Conservation (phyloP, 1,139 yeast species). For the Geotrichum citri-aurantii region DNA sequence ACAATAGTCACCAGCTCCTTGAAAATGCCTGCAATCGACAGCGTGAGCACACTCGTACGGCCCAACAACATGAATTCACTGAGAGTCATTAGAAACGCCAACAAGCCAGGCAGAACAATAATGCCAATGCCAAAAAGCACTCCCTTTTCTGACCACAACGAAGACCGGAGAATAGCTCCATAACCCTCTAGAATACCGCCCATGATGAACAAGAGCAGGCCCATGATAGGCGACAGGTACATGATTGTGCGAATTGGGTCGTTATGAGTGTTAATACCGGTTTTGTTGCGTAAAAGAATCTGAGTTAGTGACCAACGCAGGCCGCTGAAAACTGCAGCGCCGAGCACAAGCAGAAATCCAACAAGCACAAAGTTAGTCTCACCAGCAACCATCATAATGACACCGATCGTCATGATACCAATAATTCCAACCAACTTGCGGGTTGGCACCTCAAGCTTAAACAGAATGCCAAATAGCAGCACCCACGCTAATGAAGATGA, state of each 20-base stretch:
- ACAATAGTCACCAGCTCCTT: slow-evolving; percentile 82
- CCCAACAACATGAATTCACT: slow-evolving; percentile 81
- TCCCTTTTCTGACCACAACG: slow-evolving; percentile 61
- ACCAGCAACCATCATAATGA: slow-evolving; percentile 71
- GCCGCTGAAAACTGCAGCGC: slow-evolving; percentile 80
- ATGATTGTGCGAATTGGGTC: slow-evolving; percentile 82
- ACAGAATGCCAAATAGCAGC: slow-evolving; percentile 73
- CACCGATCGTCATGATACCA: slow-evolving; percentile 71
- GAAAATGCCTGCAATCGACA: slow-evolving; percentile 86
- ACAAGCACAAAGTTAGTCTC: slow-evolving; percentile 40
- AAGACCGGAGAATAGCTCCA: slow-evolving; percentile 44
- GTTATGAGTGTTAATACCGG: slow-evolving; percentile 28
- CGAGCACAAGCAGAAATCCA: slow-evolving; percentile 68
- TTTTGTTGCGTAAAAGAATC: slow-evolving; percentile 48
- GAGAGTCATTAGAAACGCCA: slow-evolving; percentile 86
- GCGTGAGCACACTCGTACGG: slow-evolving; percentile 77
- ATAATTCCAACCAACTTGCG: slow-evolving; percentile 65
- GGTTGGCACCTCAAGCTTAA: slow-evolving; percentile 67
- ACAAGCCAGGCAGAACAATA: slow-evolving; percentile 71
- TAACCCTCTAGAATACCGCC: slow-evolving; percentile 68
- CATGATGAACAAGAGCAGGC: slow-evolving; percentile 49
- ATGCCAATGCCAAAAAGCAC: slow-evolving; percentile 48
- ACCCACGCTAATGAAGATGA: slow-evolving; percentile 85
- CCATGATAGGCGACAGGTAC: slow-evolving; percentile 82
- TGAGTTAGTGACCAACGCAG: slow-evolving; percentile 95